A percentile compares a stretch with the other conserved stretches of the same genome.
phyloP scores from a whole-genome alignment of 169 alveolate genomes.

The Eimeria tenella region DNA sequence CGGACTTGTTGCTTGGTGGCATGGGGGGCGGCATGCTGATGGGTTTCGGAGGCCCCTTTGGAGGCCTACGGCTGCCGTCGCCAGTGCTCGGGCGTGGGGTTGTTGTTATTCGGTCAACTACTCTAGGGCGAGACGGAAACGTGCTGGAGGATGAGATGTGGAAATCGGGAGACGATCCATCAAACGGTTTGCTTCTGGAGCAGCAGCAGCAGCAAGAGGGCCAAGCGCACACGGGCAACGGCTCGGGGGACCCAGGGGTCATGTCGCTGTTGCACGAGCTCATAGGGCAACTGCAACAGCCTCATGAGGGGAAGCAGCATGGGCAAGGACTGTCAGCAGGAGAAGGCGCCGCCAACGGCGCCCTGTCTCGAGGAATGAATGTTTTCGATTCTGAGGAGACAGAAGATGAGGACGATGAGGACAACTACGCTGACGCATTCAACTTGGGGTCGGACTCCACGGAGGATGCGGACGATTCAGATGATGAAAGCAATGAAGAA shows the following conservation, averaged over 20 bases:
- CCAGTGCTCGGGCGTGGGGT: slow-evolving; percentile 9
- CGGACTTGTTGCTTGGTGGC: background rate
- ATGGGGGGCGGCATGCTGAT: slow-evolving; percentile 43
- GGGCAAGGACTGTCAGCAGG: background rate
- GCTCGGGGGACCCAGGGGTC: background rate
- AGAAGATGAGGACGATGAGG: background rate
- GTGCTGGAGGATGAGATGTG: slow-evolving; percentile 14
- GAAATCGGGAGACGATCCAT: background rate
- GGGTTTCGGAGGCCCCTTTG: slow-evolving; percentile 11
- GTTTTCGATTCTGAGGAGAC: background rate
- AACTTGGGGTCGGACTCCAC: too few species aligned
- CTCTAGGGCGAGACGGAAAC: background rate
- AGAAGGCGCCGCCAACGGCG: background rate
- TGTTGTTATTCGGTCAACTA: slow-evolving; percentile 3
- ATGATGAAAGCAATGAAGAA: background rate
- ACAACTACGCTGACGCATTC: too few species aligned
- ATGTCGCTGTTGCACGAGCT: background rate
- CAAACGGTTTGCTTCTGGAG: background rate
- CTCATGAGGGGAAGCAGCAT: background rate
- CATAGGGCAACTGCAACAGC: background rate
- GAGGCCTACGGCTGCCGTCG: slow-evolving; percentile 27
- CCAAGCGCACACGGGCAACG: background rate
- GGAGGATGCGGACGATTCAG: background rate
- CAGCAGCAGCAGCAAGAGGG: slow-evolving; percentile 1
- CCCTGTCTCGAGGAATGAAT: background rate